These are phyloP conservation scores for Entoloma clypeatum DNA, from an alignment of 1,284 basidiomycete genomes.

Conservation along the genomic window DNA sequence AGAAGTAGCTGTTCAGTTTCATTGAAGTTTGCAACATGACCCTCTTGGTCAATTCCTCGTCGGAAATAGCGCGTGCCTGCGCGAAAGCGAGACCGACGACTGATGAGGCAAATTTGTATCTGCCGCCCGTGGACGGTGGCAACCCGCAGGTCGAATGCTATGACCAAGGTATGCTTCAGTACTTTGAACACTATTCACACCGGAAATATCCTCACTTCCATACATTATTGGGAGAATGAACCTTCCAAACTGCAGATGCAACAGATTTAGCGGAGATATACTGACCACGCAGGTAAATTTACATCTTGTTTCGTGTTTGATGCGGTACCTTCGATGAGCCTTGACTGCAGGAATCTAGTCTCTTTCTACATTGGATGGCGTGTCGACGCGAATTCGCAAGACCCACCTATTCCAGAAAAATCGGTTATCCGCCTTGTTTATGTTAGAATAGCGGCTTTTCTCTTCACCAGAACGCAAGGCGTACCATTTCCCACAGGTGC, in stretches of 20 bases:
- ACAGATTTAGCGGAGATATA: constrained; percentile 4
- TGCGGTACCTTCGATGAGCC: constrained; percentile 61
- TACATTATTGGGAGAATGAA: constrained; percentile 93
- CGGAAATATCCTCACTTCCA: constrained; percentile 60
- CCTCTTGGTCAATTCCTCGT: constrained; percentile 85
- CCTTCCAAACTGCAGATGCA: constrained; percentile 58
- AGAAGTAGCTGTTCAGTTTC: constrained; percentile 94
- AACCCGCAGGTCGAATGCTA: constrained; percentile 87
- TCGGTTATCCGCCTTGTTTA: constrained; percentile 78
- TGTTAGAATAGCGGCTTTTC: constrained; percentile 6
- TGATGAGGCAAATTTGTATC: constrained; percentile 86
- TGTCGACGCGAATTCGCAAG: constrained; percentile 13
- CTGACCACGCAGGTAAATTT: constrained; percentile 34
- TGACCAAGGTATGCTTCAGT: constrained; percentile 9
- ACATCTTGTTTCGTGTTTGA: constrained; percentile 58
- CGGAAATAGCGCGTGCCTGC: constrained; percentile 98
- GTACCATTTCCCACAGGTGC: constrained; percentile 72
- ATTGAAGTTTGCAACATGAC: constrained; percentile 88
- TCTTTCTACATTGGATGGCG: constrained; percentile 12
- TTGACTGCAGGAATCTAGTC: constrained; percentile 64
- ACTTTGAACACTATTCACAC: constrained; percentile 24
- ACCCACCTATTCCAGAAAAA: constrained; percentile 97
- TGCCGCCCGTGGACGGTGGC: constrained; percentile 76
- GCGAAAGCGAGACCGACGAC: constrained; percentile 88
- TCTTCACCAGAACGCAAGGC: constrained; percentile 20